A percentile compares a stretch with the other conserved stretches of the same genome.
Conservation (phyloP, 2,329 filamentous ascomycete genomes). For the Aureobasidium leucospermi region DNA sequence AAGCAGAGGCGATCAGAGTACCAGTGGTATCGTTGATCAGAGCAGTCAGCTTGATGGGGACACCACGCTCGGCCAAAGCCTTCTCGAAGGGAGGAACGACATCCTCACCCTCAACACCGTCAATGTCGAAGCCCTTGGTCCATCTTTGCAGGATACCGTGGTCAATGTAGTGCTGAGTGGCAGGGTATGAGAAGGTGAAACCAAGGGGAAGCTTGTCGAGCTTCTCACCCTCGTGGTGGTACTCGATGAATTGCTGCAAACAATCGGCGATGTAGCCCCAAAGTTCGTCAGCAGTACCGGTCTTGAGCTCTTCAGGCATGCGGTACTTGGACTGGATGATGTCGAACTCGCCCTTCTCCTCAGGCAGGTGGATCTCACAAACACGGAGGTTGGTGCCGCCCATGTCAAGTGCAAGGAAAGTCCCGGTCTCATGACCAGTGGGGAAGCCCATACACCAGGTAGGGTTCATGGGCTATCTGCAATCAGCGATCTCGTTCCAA, state of each 20-base stretch:
- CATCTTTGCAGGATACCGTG: constrained; percentile 88
- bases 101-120: constrained; percentile 82
- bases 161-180: constrained; percentile 87
- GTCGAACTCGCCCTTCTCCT: constrained; percentile 83
- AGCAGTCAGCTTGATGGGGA: constrained; percentile 87
- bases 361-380: constrained; percentile 82
- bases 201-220: constrained; percentile 68
- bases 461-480: constrained; percentile 79
- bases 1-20: constrained; percentile 90
- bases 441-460: constrained; percentile 93
- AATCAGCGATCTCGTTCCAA: background rate
- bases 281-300: constrained; percentile 72
- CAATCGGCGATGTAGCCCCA: constrained; percentile 96
- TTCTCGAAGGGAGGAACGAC: constrained; percentile 82
- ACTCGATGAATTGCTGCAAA: constrained; percentile 80
- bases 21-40: constrained; percentile 97
- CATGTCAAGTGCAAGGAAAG: constrained; percentile 87
- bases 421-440: constrained; percentile 78
- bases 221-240: constrained; percentile 64
- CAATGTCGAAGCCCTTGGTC: constrained; percentile 97
- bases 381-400: constrained; percentile 93
- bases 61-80: constrained; percentile 57
- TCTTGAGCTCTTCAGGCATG: constrained; percentile 89
- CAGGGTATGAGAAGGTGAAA: constrained; percentile 95
- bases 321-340: constrained; percentile 95